These are phyloP conservation scores for Rhizopogon roseolus DNA, from an alignment of 768 basidiomycete species.

Conservation along the genomic window DNA sequence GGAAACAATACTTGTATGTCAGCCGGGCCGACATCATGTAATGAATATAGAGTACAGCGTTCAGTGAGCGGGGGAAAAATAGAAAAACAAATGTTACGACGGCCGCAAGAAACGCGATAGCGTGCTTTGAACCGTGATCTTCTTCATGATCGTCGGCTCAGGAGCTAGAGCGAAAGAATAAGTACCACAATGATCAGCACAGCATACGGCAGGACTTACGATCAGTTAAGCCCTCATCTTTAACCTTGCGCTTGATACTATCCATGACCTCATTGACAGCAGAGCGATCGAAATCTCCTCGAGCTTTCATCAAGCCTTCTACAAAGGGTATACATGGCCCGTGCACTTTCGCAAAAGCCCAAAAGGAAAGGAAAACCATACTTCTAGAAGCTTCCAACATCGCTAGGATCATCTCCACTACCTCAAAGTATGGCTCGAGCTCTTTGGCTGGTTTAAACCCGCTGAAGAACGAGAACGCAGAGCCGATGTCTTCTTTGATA, in stretches of 20 bases:
- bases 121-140: constrained; percentile 68
- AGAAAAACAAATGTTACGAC: constrained; percentile 8
- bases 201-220: constrained; percentile 47
- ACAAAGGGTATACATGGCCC: constrained; percentile 92
- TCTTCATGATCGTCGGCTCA: constrained; percentile 90
- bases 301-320: constrained; percentile 82
- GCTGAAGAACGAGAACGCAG: constrained; percentile 77
- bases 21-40: background rate
- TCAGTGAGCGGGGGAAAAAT: background rate
- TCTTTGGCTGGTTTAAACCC: constrained; percentile 74
- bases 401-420: constrained; percentile 77
- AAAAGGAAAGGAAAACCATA: constrained; percentile 89
- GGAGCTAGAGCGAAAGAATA: constrained; percentile 42
- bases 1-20: background rate
- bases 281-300: constrained; percentile 89
- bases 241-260: constrained; percentile 86
- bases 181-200: background rate
- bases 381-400: constrained; percentile 85
- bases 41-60: background rate
- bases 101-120: constrained; percentile 71
- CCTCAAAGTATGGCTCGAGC: constrained; percentile 78
- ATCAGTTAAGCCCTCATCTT: constrained; percentile 79
- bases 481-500: constrained; percentile 76
- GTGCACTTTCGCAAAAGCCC: constrained; percentile 88
- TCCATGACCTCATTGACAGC: constrained; percentile 91